Base-by-base conservation (phyloP, 768 basidiomycete species). In the Collybia nuda region DNA sequence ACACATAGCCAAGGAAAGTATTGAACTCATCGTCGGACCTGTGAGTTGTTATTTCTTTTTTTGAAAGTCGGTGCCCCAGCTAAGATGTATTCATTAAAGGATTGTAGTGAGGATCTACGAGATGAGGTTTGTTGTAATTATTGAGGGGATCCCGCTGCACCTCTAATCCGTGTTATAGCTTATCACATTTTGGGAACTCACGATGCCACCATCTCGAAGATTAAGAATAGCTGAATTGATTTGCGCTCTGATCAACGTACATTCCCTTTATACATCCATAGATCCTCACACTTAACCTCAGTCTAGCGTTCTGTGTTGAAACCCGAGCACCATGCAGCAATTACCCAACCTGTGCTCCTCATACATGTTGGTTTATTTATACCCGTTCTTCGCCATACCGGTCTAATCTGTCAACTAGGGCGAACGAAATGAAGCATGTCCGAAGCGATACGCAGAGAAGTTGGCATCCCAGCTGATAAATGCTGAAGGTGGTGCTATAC, bases 331-430 rank as follows among this genome's bases (percentile, higher is more conserved):
- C 70, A 81, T 24, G 74, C 74, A n/a, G 58, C 65, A 36, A 79
- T 90, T 44, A 79, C 64, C 4, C 79, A 80, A 53, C 88, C 88
- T 2, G 79, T 85, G 9, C 70, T 90, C 11, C 79, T 90, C 17
- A 76, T 90, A 38, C 87, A 88, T 67, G 87, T 87, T 47, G 49
- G 72, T 61, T 15, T 6, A 26, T 40, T 21, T n/a, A 29, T 36
- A 42, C 22, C n/a, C 45, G 44, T 28, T 40, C 35, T 38, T 6
- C n/a, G 18, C n/a, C 47, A 39, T 8, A 28, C 35, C 22, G 24
- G 29, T n/a, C 29, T 39, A 7, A 52, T 23, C 21, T 21, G 18
- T 24, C 40, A 18, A 44, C 21, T 47, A 89, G 86, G 86, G 85
- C 5, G 85, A 89, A 50, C 68, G 69, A 9, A 84, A 79, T 54